Conservation (phyloP, 352 stramenopile genomes). For the Globisporangium ultimum region DNA sequence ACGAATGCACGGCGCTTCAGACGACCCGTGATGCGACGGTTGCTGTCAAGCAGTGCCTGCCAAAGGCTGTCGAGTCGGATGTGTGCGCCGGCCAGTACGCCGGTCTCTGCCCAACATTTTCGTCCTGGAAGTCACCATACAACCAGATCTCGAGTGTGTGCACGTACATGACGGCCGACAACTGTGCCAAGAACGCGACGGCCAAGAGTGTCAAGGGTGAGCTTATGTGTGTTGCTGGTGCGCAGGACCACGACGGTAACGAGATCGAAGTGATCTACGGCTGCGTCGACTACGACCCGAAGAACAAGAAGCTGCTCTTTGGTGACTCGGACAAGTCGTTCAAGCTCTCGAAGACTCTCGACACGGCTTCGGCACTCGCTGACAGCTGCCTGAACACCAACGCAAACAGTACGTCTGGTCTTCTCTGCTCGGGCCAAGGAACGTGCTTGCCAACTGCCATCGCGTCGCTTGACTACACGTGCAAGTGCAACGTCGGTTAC, state of each 20-base stretch:
- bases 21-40: conserved; percentile 55
- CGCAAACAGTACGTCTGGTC: conserved; percentile 37
- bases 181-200: conserved; percentile 41
- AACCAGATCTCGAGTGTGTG: conserved; percentile 77
- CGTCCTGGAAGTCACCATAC: conserved; percentile 60
- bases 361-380: conserved; percentile 36
- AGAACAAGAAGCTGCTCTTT: conserved; percentile 46
- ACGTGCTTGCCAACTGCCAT: conserved; percentile 46
- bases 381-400: conserved; percentile 49
- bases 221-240: conserved; percentile 50
- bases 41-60: conserved; percentile 70
- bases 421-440: conserved; percentile 62
- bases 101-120: conserved; percentile 67
- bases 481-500: conserved; percentile 76
- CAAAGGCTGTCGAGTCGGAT: conserved; percentile 51
- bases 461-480: conserved; percentile 52
- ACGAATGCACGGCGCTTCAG: conserved; percentile 70
- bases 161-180: conserved; percentile 67
- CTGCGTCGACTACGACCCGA: conserved; percentile 66
- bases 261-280: conserved; percentile 62
- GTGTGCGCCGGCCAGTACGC: conserved; percentile 63
- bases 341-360: conserved; percentile 49
- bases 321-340: conserved; percentile 43
- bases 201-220: conserved; percentile 45
- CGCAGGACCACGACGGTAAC: conserved; percentile 34